Conservation (phyloP, 2,329 filamentous ascomycete species). For the Endothia cerciana region DNA sequence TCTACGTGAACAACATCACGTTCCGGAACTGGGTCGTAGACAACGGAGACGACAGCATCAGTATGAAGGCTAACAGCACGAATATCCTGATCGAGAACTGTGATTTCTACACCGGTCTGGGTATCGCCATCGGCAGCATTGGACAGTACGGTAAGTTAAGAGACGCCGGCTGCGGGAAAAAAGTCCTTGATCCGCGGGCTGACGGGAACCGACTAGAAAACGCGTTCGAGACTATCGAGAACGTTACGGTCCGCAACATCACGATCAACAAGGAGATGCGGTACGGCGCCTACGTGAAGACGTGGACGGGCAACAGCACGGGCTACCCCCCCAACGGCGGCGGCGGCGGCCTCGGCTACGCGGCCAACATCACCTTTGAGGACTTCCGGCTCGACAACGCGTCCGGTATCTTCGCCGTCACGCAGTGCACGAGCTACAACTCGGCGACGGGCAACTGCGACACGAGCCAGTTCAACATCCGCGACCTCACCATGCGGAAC, state of each 20-base stretch:
- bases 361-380: slow-evolving; percentile 32
- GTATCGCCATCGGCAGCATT: slow-evolving; percentile 44
- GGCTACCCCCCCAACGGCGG: slow-evolving; percentile 28
- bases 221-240: slow-evolving; percentile 26
- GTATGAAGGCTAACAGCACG: slow-evolving; percentile 45
- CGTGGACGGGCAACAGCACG: slow-evolving; percentile 26
- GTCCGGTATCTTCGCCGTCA: slow-evolving; percentile 28
- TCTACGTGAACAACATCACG: slow-evolving; percentile 27
- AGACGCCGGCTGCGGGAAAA: slow-evolving; percentile 30
- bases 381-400: slow-evolving; percentile 32
- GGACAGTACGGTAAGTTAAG: slow-evolving; percentile 43
- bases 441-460: slow-evolving; percentile 30
- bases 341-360: slow-evolving; percentile 30
- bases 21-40: slow-evolving; percentile 27
- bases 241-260: slow-evolving; percentile 40
- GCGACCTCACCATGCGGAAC: slow-evolving; percentile 29
- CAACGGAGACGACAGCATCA: slow-evolving; percentile 42
- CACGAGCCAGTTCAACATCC: slow-evolving; percentile 32
- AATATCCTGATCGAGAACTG: slow-evolving; percentile 45
- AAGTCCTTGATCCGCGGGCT: neutral
- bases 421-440: slow-evolving; percentile 33
- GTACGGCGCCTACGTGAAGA: slow-evolving; percentile 30
- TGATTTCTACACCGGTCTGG: slow-evolving; percentile 42
- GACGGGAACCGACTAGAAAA: slow-evolving; percentile 5
- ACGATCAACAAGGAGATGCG: slow-evolving; percentile 39